Evolutionary conservation across 257 asterid species (phyloP), one percentile per base, ranked within the genome.

Genomic region (Plantago ovata): DNA sequence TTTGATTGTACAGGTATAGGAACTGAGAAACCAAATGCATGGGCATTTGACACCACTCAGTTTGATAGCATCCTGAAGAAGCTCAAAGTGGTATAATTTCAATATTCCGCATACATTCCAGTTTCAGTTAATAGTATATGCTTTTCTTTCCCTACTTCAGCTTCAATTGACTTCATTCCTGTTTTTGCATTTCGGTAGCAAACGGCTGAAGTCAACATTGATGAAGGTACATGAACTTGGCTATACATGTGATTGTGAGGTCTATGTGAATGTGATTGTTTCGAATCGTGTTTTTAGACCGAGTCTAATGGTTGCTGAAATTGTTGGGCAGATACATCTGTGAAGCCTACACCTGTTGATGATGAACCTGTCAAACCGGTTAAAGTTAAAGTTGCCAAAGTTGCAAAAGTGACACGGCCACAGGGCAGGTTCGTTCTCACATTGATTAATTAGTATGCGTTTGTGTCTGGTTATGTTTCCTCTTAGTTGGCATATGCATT

Each of bases 21-120:
- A 24, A 82, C 78, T 0, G 97, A 81, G 68, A 75, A 82, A 69
- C 94, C 94, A 14, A 86, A 81, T 76, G 74, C 77, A 12, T 93
- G 99, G 99, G 99, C 99, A 1, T 89, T 93, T 72, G 99, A 93
- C 68, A 93, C 99, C 6, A 61, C 96, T 57, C 96, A 93, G 72
- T 93, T 89, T 71, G 97, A 93, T 67, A 86, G 70, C 66, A 89
- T 93, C 73, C 96, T 93, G 56, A 86, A 89, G 84, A 89, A 81
- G 71, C 69, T 93, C 75, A 85, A 82, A 89, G 95, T 93, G 94
- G 97, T 86, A n/a, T n/a, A 82, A 60, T 14, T 23, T 38, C 20
- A 42, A 41, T 15, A 19, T 64, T 64, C 58, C 33, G n/a, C 49
- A 48, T 20, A 13, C 56, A 0, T 50, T 28, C 15, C 20, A 38